Conservation (phyloP, 805 yeast genomes). For the Ogataea pini region DNA sequence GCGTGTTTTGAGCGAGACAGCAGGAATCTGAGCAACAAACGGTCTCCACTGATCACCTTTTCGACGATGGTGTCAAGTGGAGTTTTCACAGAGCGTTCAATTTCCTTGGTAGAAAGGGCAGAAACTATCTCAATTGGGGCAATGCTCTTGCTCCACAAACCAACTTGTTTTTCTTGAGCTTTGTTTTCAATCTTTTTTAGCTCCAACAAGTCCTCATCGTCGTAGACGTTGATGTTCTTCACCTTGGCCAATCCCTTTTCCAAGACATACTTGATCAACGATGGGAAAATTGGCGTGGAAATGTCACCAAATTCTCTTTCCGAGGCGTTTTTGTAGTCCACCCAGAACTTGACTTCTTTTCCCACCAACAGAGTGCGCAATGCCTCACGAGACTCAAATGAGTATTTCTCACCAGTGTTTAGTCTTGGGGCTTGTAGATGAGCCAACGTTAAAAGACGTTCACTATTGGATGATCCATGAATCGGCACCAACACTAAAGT, state of each 20-base stretch:
- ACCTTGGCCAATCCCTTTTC: constrained; percentile 63
- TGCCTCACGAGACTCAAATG: constrained; percentile 61
- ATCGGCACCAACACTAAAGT: constrained; percentile 62
- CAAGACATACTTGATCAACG: constrained; percentile 57
- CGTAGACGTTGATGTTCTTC: constrained; percentile 47
- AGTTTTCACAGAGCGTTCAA: constrained; percentile 38
- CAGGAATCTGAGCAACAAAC: constrained; percentile 61
- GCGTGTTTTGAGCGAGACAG: constrained; percentile 52
- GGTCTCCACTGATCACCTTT: constrained; percentile 75
- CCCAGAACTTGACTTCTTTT: constrained; percentile 59
- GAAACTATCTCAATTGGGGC: constrained; percentile 28
- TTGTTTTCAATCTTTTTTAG: constrained; percentile 45
- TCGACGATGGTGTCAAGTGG: constrained; percentile 66
- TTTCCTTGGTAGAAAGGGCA: constrained; percentile 36
- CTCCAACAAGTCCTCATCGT: constrained; percentile 40
- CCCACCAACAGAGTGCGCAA: constrained; percentile 65
- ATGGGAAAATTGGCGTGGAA: constrained; percentile 59
- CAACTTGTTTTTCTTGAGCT: constrained; percentile 53
- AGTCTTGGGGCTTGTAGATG: constrained; percentile 60
- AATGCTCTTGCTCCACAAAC: constrained; percentile 51
- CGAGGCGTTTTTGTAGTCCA: constrained; percentile 51
- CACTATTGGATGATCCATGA: constrained; percentile 50
- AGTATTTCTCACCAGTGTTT: constrained; percentile 43
- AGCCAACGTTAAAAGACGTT: constrained; percentile 64
- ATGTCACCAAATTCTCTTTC: constrained; percentile 75